Base-by-base conservation (phyloP, 768 basidiomycete genomes). In the Artomyces pyxidatus region DNA sequence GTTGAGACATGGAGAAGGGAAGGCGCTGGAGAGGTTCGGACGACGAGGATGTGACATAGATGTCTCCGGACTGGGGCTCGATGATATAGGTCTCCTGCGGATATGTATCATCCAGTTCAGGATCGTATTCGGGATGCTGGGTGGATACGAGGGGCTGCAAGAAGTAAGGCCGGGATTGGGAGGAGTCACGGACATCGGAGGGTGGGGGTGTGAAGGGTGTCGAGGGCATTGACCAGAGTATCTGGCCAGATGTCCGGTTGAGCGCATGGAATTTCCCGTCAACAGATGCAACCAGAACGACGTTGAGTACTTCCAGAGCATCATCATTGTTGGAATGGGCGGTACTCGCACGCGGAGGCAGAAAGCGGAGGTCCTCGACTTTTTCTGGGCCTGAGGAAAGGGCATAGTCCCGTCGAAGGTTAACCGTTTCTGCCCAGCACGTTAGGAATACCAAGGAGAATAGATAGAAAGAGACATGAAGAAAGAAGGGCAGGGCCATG, bases 211-310 rank as follows among this genome's bases (percentile, higher is more conserved):
- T 59, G 23, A 72, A 61, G 35, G 78, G 65, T 41, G 75, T 74
- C 14, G 82, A 77, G 7, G 83, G 77, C 82, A 93, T 87, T 29
- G 90, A 91, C 95, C 95, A 99, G 0, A 93, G 71, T 8, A 78
- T 72, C 14, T 77, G 76, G 0, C 95, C 95, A 0, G 85, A 84
- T 0, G 85, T 83, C 52, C 95, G 73, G 61, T 95, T 92, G 55
- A 98, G 73, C 0, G 92, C 96, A 70, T 97, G 94, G 28, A 99
- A 83, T 50, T 83, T 90, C 22, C 95, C 95, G 67, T 98, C 94
- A 23, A 99, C 83, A 6, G 92, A 92, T 1, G 93, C 89, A 10
- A 95, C 77, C 16, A 99, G 78, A 23, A 96, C 86, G 47, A 88
- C 77, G 59, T 95, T 86, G 51, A 92, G 65, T 10, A 95, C 68